These are phyloP conservation scores for Fusarium verrucosum DNA, from an alignment of 2,329 filamentous ascomycete species.

Conservation along the genomic window DNA sequence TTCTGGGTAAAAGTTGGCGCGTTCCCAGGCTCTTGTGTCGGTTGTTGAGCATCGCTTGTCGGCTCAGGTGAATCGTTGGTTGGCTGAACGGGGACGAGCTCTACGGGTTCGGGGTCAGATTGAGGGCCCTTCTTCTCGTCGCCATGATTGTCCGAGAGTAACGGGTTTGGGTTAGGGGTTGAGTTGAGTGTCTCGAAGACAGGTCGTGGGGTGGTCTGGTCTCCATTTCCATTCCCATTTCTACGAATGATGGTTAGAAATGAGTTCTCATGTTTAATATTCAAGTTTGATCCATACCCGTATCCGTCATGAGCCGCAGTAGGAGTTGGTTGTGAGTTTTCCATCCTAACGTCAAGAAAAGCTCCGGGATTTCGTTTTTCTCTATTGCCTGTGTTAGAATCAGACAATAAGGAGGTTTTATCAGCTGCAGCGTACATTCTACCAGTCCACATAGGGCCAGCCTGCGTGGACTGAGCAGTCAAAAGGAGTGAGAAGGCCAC, in stretches of 20 bases:
- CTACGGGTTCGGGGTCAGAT: slow-evolving; percentile 19
- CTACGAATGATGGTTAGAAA: slow-evolving; percentile 29
- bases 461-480: slow-evolving; percentile 45
- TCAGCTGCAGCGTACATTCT: slow-evolving; percentile 42
- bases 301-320: slow-evolving; percentile 32
- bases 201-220: slow-evolving; percentile 39
- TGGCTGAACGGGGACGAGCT: slow-evolving; percentile 33
- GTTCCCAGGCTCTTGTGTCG: slow-evolving; percentile 16
- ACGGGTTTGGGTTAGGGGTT: slow-evolving; percentile 29
- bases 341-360: slow-evolving; percentile 26
- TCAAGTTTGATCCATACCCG: slow-evolving; percentile 19
- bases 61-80: slow-evolving; percentile 2
- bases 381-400: slow-evolving; percentile 30
- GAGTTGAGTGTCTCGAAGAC: slow-evolving; percentile 42
- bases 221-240: slow-evolving; percentile 4
- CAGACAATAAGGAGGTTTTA: not conserved
- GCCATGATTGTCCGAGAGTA: slow-evolving; percentile 16
- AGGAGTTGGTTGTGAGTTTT: slow-evolving; percentile 20
- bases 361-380: slow-evolving; percentile 33
- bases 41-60: slow-evolving; percentile 13
- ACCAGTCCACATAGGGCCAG: slow-evolving; percentile 50
- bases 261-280: not conserved
- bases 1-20: slow-evolving; percentile 29
- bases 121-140: slow-evolving; percentile 11
- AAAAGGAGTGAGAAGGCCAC: slow-evolving; percentile 44